Conservation (phyloP, 345 rosid species). For the Gossypium arboreum region DNA sequence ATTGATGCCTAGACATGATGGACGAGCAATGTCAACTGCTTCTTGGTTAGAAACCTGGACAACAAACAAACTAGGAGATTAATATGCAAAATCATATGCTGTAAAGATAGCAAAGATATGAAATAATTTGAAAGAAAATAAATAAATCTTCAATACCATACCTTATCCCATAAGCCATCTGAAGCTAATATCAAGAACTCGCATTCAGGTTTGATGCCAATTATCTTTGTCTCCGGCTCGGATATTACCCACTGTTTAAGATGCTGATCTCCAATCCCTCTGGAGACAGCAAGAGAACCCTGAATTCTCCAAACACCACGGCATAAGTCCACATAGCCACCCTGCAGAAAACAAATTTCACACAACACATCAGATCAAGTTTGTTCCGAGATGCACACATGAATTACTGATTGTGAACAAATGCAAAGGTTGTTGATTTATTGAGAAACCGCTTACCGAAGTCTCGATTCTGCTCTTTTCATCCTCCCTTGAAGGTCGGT, state of each 20-base stretch:
- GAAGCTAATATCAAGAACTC: constrained; percentile 91
- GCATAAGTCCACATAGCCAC: constrained; percentile 74
- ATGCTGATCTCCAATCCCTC: constrained; percentile 72
- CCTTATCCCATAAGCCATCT: constrained; percentile 91
- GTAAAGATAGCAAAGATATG: not conserved
- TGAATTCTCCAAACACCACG: constrained; percentile 82
- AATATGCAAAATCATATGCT: not conserved
- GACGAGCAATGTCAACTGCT: constrained; percentile 68
- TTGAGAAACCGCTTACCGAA: constrained; percentile 38
- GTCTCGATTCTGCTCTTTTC: constrained; percentile 65
- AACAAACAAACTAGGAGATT: not conserved
- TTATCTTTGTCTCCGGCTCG: constrained; percentile 62
- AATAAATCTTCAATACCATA: constrained; percentile 9
- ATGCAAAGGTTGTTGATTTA: constrained; percentile 1
- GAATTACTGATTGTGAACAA: not conserved
- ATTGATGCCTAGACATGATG: constrained; percentile 38
- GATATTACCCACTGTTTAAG: constrained; percentile 79
- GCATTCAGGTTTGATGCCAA: constrained; percentile 42
- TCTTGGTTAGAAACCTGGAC: constrained; percentile 72
- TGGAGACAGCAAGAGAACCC: constrained; percentile 81
- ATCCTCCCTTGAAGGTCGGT: constrained; percentile 73
- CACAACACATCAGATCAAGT: not conserved
- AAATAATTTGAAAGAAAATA: not conserved
- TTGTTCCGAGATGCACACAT: not conserved
- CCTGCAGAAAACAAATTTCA: constrained; percentile 31